A percentile compares a stretch with the other conserved stretches of the same genome.
Evolutionary conservation across 495 filamentous ascomycete genomes (phyloP).

Genomic region (Bacidia rubella): DNA sequence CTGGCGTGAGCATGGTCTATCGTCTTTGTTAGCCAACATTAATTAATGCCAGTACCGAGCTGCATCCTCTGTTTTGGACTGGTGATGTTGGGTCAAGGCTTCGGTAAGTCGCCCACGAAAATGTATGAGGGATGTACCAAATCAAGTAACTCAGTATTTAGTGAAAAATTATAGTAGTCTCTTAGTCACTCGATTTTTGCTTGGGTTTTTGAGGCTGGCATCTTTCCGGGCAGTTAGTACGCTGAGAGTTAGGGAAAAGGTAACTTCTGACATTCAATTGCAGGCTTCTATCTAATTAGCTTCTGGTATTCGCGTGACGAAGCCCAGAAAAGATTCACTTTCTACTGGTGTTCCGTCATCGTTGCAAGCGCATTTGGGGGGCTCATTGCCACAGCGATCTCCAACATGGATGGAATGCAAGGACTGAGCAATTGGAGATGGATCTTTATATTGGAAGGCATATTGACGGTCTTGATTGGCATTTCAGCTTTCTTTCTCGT

Average conservation of each 20-base stretch:
- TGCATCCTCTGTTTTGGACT: slow-evolving; percentile 26
- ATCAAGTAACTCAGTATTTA: no score
- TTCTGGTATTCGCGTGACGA: slow-evolving; percentile 24
- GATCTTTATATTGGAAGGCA: slow-evolving; percentile 28
- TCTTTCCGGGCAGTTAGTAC: slow-evolving; percentile 23
- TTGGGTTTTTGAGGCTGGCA: slow-evolving; percentile 28
- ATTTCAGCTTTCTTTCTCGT: slow-evolving; percentile 22
- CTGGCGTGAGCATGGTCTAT: slow-evolving; percentile 46
- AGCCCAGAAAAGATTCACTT: slow-evolving; percentile 24
- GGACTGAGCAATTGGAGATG: slow-evolving; percentile 45
- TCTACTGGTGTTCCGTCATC: slow-evolving; percentile 21
- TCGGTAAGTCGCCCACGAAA: slow-evolving; percentile 1
- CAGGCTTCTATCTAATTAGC: slow-evolving; percentile 23
- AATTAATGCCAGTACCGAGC: slow-evolving; percentile 19
- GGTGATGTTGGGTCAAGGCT: slow-evolving; percentile 22
- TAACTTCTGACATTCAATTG: no score
- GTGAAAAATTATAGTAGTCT: slow-evolving; percentile 50
- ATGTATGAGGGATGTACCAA: neutral
- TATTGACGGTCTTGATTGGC: slow-evolving; percentile 16
- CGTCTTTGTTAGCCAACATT: slow-evolving; percentile 5
- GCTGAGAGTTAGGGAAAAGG: no score
- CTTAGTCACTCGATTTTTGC: slow-evolving; percentile 54
- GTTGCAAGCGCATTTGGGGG: slow-evolving; percentile 26
- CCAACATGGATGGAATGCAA: slow-evolving; percentile 46
- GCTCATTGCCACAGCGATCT: slow-evolving; percentile 24